These are phyloP conservation scores for Helotiales sp. DNA, from an alignment of 2,329 filamentous ascomycete species.

Conservation along the genomic window DNA sequence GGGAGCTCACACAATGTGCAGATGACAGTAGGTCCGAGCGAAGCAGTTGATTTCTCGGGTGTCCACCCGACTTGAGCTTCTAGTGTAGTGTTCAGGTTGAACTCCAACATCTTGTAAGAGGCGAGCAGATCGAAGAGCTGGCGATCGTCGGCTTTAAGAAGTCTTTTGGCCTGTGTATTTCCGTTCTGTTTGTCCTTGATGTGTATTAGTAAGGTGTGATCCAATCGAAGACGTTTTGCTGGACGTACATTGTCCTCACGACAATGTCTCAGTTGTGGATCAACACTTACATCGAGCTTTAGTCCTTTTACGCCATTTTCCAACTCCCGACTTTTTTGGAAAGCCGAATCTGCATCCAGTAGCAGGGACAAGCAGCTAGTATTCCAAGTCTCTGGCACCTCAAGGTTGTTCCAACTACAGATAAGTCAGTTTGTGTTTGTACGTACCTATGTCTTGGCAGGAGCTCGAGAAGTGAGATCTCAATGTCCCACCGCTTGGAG, in stretches of 20 bases:
- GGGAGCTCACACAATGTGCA: constrained; percentile 20
- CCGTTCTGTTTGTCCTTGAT: background rate
- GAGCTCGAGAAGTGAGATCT: too few relatives aligned
- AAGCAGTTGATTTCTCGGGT: constrained; percentile 17
- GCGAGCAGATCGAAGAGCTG: constrained; percentile 16
- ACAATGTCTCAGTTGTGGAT: background rate
- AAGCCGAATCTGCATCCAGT: constrained; percentile 19
- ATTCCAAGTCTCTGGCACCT: constrained; percentile 25
- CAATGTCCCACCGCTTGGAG: too few relatives aligned
- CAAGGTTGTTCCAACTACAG: constrained; percentile 24
- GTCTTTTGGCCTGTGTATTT: background rate
- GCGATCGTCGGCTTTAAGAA: constrained; percentile 9
- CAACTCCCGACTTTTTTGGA: constrained; percentile 5
- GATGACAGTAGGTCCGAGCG: constrained; percentile 17
- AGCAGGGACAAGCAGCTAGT: constrained; percentile 17
- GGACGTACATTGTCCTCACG: background rate
- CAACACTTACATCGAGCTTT: background rate
- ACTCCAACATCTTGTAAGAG: constrained; percentile 23
- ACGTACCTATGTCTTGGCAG: too few relatives aligned
- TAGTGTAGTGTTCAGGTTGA: constrained; percentile 21
- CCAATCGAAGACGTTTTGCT: constrained; percentile 1
- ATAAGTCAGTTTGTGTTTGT: too few relatives aligned
- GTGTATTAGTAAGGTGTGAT: background rate
- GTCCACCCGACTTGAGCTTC: constrained; percentile 19
- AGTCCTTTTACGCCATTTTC: background rate